phyloP scores from a whole-genome alignment of 1,284 basidiomycete genomes.

The Cutaneotrichosporon mucoides region DNA sequence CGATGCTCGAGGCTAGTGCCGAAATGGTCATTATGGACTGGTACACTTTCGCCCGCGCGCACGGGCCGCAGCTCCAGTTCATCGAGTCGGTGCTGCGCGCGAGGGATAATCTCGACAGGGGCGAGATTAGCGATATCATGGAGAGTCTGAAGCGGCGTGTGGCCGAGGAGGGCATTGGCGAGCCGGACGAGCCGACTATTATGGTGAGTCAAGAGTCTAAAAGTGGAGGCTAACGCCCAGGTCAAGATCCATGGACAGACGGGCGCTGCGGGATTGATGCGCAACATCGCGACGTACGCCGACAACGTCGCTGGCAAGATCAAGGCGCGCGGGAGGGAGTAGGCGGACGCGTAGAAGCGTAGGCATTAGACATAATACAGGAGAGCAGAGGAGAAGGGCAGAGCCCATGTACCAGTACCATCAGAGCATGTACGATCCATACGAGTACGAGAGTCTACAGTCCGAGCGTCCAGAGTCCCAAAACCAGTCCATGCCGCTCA shows the following conservation, averaged over 20 bases:
- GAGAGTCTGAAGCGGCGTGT: constrained; percentile 89
- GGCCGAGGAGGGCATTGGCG: constrained; percentile 74
- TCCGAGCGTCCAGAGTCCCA: too few relatives aligned
- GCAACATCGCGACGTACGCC: constrained; percentile 34
- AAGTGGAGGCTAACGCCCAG: constrained; percentile 20
- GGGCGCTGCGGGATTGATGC: constrained; percentile 32
- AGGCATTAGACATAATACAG: too few relatives aligned
- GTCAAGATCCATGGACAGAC: constrained; percentile 34
- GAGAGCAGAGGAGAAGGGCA: too few relatives aligned
- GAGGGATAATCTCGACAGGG: constrained; percentile 83
- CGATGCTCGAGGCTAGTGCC: constrained; percentile 81
- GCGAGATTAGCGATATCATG: constrained; percentile 82
- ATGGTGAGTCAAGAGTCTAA: constrained; percentile 55
- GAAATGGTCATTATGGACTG: constrained; percentile 93
- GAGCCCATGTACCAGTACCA: too few relatives aligned
- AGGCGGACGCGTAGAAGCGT: neutral
- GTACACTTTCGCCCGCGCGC: constrained; percentile 91
- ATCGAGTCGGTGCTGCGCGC: constrained; percentile 85
- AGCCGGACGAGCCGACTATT: constrained; percentile 57
- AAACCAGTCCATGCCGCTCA: too few relatives aligned
- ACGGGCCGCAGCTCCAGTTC: constrained; percentile 89
- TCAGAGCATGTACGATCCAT: too few relatives aligned
- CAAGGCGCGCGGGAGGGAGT: neutral
- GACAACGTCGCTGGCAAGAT: constrained; percentile 8
- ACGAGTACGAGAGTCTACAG: too few relatives aligned